Evolutionary conservation across 768 basidiomycete genomes (phyloP).

Genomic region (Lactarius pseudohatsudake): DNA sequence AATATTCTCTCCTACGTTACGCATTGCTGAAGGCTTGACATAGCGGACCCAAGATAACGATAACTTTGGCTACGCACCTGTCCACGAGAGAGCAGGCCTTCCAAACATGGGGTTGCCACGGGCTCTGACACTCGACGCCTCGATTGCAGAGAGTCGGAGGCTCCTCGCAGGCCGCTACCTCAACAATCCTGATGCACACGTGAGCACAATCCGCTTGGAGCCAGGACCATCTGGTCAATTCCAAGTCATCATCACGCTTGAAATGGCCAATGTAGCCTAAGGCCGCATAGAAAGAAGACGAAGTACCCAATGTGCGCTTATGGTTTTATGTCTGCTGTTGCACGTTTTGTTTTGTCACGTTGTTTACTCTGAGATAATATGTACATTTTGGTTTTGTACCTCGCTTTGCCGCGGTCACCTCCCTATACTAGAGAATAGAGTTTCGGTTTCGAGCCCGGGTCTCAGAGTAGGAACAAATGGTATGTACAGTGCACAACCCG

Average conservation of each 20-base stretch:
- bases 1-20: too few species aligned
- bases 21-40: neutral
- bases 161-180: constrained; percentile 1
- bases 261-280: neutral
- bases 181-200: neutral
- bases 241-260: neutral
- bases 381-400: neutral
- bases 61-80: neutral
- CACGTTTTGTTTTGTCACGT: too few species aligned
- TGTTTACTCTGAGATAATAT: neutral
- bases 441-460: neutral
- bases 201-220: neutral
- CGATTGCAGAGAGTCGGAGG: neutral
- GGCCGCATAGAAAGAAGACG: neutral
- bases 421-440: neutral
- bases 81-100: neutral
- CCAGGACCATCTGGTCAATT: neutral
- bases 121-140: neutral
- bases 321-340: neutral
- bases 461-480: neutral
- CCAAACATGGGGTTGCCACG: neutral
- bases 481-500: neutral
- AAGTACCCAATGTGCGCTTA: neutral
- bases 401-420: neutral
- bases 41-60: neutral